Conservation (phyloP, 495 filamentous ascomycete genomes). For the Astrothelium subdiscretum region DNA sequence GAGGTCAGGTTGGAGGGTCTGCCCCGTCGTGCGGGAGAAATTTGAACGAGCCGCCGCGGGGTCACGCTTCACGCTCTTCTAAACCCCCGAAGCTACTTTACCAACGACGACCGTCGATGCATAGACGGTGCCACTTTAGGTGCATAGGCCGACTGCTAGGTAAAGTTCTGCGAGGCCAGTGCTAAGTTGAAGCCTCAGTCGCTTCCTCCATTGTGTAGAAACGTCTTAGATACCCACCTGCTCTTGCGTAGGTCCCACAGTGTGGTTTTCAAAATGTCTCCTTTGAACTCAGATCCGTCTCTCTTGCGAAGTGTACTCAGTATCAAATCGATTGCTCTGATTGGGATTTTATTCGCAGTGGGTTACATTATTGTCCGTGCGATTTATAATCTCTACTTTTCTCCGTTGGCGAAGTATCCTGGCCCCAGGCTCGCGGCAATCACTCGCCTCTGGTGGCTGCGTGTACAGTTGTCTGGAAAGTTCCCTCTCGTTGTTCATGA, state of each 20-base stretch:
- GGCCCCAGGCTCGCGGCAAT: neutral
- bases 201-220: neutral
- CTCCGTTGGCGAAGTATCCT: neutral
- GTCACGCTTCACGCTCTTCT: neutral
- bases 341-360: neutral
- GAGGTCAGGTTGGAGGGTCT: too few species aligned
- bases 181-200: too few species aligned
- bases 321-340: neutral
- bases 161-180: too few species aligned
- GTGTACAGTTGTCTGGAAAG: neutral
- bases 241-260: too few species aligned
- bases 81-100: neutral
- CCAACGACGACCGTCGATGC: neutral
- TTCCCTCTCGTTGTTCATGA: neutral
- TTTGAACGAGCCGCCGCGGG: neutral
- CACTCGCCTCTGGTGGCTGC: neutral
- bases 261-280: neutral
- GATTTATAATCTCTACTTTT: conserved; percentile 1
- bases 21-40: too few species aligned
- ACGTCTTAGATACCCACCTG: too few species aligned
- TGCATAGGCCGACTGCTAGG: neutral
- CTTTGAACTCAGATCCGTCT: neutral
- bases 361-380: neutral
- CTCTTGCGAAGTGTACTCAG: neutral
- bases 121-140: neutral